phyloP scores from a whole-genome alignment of 495 filamentous ascomycete species.

The Talaromyces nanjingensis region DNA sequence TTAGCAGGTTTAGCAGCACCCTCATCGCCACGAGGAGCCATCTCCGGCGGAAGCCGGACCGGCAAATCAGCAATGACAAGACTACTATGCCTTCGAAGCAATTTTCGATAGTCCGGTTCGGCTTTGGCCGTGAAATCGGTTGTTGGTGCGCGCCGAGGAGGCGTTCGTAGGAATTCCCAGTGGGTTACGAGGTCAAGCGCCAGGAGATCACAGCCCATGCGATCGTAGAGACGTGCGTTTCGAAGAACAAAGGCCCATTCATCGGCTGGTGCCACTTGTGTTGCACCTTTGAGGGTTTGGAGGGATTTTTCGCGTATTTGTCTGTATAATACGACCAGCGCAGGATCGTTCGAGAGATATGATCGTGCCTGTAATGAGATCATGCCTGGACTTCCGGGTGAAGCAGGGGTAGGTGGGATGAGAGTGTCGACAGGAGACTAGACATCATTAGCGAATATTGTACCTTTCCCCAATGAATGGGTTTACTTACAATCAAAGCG shows the following conservation, averaged over 20 bases:
- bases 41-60: conserved; percentile 16
- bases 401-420: conserved; percentile 37
- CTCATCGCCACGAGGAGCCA: conserved; percentile 2
- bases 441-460: conserved; percentile 12
- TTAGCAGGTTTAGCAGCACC: conserved; percentile 37
- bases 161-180: conserved; percentile 70
- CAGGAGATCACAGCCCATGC: conserved; percentile 95
- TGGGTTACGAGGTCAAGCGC: conserved; percentile 76
- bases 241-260: conserved; percentile 91
- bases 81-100: conserved; percentile 65
- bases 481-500: conserved; percentile 54
- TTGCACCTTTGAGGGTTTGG: conserved; percentile 77
- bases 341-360: conserved; percentile 86
- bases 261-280: conserved; percentile 66
- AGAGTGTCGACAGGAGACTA: conserved; percentile 73
- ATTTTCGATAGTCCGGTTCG: conserved; percentile 52
- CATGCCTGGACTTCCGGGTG: conserved; percentile 38
- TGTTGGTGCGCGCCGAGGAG: conserved; percentile 29
- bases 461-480: background rate
- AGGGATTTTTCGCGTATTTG: conserved; percentile 80
- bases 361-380: conserved; percentile 59
- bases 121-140: conserved; percentile 29
- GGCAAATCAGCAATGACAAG: conserved; percentile 78
- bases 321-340: conserved; percentile 76
- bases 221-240: conserved; percentile 79